Evolutionary conservation across 2,329 filamentous ascomycete species (phyloP).

Genomic region (Verticillium longisporum): DNA sequence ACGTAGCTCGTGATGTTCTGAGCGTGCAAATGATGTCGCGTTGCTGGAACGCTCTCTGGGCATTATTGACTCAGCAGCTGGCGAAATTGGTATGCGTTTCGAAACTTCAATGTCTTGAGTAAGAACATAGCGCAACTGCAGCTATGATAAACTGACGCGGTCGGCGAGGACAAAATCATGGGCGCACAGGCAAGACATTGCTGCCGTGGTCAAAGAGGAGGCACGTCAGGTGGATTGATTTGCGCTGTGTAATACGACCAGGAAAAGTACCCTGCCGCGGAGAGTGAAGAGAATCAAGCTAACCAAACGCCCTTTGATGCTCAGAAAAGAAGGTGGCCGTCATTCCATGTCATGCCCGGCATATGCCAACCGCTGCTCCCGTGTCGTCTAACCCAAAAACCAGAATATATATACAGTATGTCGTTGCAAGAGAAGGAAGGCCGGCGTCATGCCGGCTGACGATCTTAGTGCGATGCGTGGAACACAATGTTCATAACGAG

Average conservation of each 20-base stretch:
- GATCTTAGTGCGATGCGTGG: constrained; percentile 49
- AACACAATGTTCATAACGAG: constrained; percentile 82
- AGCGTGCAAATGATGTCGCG: no score
- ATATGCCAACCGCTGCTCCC: neutral
- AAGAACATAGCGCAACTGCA: no score
- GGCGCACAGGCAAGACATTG: no score
- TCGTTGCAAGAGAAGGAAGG: neutral
- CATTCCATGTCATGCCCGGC: neutral
- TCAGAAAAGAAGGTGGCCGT: neutral
- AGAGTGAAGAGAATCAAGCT: neutral
- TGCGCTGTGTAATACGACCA: neutral
- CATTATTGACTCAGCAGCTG: no score
- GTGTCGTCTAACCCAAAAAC: neutral
- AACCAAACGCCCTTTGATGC: neutral
- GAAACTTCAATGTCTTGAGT: no score
- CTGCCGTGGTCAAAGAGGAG: no score
- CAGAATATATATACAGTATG: neutral
- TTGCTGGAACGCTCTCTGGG: no score
- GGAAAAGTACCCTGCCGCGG: neutral
- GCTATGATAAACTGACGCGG: no score
- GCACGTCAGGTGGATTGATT: neutral
- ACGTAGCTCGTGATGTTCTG: neutral
- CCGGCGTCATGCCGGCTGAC: neutral
- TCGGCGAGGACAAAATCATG: no score
- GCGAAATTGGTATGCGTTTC: no score